These are phyloP conservation scores for Fusarium sp. DNA, from an alignment of 2,329 filamentous ascomycete genomes.

Conservation along the genomic window DNA sequence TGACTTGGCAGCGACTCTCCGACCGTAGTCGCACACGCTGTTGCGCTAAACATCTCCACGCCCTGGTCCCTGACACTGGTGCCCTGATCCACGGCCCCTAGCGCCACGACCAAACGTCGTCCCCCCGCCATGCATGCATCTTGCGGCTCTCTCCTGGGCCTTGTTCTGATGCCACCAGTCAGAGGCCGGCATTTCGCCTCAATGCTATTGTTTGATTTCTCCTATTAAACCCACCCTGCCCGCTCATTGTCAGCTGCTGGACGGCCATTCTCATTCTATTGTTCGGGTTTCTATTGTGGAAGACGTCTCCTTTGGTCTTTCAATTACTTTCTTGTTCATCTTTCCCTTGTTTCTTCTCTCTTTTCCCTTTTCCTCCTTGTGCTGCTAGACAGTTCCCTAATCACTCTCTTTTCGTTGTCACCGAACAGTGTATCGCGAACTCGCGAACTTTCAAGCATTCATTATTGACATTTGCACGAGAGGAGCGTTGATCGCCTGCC, in stretches of 20 bases:
- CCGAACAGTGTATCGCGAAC: conserved; percentile 36
- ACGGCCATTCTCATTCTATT: conserved; percentile 48
- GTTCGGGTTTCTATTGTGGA: conserved; percentile 47
- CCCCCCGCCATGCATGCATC: conserved; percentile 47
- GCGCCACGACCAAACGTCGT: conserved; percentile 37
- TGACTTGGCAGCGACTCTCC: conserved; percentile 47
- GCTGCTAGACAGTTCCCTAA: conserved; percentile 48
- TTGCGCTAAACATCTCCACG: conserved; percentile 39
- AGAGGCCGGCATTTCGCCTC: conserved; percentile 21
- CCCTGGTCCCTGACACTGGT: conserved; percentile 39
- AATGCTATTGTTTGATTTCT: conserved; percentile 45
- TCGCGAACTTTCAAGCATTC: conserved; percentile 33
- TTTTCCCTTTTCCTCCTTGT: conserved; percentile 39
- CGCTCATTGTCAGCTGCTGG: conserved; percentile 43
- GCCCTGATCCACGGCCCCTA: conserved; percentile 43
- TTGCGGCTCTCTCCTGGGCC: conserved; percentile 49
- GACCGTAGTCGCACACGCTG: conserved; percentile 40
- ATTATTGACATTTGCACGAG: conserved; percentile 41
- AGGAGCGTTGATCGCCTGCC: conserved; percentile 53
- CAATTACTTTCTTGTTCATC: conserved; percentile 44
- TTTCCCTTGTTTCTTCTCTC: conserved; percentile 36
- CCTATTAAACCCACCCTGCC: conserved; percentile 48
- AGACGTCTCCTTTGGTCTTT: conserved; percentile 47
- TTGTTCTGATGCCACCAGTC: conserved; percentile 45
- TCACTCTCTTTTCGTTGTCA: conserved; percentile 45